These are phyloP conservation scores for Orbilia javanica DNA, from an alignment of 2,329 filamentous ascomycete genomes.

Conservation along the genomic window DNA sequence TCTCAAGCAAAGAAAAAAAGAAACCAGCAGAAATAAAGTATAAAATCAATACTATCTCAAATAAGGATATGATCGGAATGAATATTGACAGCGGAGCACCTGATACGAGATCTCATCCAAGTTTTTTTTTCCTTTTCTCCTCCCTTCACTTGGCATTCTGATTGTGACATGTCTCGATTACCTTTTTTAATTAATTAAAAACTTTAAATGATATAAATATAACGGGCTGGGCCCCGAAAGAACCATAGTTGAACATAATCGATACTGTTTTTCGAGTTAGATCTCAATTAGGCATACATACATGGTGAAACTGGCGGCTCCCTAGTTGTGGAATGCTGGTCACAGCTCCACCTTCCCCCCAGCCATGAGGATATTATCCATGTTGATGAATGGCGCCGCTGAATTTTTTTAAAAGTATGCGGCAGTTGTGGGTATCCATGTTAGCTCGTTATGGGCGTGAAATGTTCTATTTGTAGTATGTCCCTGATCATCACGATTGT, in stretches of 20 bases:
- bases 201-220: background rate
- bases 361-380: background rate
- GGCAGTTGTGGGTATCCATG: background rate
- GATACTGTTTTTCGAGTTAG: background rate
- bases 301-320: background rate
- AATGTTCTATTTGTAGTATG: slow-evolving; percentile 3
- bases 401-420: background rate
- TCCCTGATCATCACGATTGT: background rate
- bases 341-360: slow-evolving; percentile 1
- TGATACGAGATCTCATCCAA: background rate
- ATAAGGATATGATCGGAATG: background rate
- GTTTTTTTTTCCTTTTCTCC: no score
- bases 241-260: background rate
- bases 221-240: background rate
- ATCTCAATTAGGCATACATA: background rate
- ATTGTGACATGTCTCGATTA: background rate
- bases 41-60: background rate
- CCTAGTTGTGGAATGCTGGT: slow-evolving; percentile 6
- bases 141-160: no score
- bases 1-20: background rate
- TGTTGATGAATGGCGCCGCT: background rate
- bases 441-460: background rate
- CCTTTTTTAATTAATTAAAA: background rate
- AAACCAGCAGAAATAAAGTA: background rate
- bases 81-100: background rate